phyloP scores from a whole-genome alignment of 163 green algal genomes.

The Volvox carteri region DNA sequence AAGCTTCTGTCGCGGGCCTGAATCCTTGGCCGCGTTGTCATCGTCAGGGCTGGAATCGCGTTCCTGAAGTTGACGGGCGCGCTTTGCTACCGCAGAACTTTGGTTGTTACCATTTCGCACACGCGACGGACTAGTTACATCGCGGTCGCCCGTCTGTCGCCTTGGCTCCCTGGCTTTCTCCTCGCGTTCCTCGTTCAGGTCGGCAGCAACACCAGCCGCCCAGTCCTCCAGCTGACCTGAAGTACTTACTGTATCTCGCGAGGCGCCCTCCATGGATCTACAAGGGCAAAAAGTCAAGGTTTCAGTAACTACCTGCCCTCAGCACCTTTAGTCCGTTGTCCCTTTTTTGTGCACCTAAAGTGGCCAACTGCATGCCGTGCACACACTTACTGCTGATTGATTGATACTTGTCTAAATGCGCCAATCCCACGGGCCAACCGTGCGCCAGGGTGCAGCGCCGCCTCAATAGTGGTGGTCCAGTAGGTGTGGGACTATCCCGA shows the following conservation, averaged over 20 bases:
- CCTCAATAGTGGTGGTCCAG: not conserved
- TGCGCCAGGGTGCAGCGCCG: constrained; percentile 10
- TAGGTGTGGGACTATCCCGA: not conserved
- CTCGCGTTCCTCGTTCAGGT: constrained; percentile 28
- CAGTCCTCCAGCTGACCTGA: constrained; percentile 49
- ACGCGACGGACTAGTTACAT: not conserved
- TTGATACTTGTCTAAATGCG: constrained; percentile 8
- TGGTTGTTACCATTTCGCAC: not conserved
- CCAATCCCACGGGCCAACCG: not conserved
- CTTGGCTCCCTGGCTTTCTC: not conserved
- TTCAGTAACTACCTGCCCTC: constrained; percentile 12
- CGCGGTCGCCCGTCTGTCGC: not conserved
- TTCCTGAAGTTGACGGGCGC: not conserved
- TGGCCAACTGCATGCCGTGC: not conserved
- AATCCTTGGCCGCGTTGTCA: constrained; percentile 3
- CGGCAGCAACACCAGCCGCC: constrained; percentile 27
- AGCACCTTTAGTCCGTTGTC: constrained; percentile 23
- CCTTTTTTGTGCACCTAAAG: not conserved
- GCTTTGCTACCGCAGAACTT: not conserved
- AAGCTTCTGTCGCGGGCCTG: constrained; percentile 25
- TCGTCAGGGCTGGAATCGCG: constrained; percentile 38
- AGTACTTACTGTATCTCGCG: not conserved
- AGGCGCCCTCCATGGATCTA: constrained; percentile 4
- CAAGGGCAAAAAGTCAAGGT: constrained; percentile 1
- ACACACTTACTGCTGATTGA: not conserved